Conservation (phyloP, 768 basidiomycete species). For the Lentinula sp. region DNA sequence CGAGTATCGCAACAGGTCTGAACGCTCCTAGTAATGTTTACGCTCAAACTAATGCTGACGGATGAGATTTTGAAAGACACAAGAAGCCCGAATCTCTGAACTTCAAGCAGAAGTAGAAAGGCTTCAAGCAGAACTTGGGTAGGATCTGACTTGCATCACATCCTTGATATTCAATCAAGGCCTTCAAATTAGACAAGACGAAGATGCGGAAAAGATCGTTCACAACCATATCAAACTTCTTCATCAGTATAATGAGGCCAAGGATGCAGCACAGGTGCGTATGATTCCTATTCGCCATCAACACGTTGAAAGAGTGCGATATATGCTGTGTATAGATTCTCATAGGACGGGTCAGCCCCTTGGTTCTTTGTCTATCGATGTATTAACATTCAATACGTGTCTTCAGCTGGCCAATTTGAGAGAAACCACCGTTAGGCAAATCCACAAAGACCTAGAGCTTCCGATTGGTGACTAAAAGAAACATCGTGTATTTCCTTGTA, state of each 20-base stretch:
- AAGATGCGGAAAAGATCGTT: constrained; percentile 53
- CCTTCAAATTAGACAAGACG: constrained; percentile 23
- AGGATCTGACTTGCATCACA: constrained; percentile 4
- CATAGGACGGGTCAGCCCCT: constrained; percentile 59
- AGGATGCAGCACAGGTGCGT: constrained; percentile 73
- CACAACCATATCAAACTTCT: constrained; percentile 65
- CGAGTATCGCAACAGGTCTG: constrained; percentile 13
- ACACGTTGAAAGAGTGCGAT: not conserved
- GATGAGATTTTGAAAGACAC: constrained; percentile 29
- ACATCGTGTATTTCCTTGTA: not conserved
- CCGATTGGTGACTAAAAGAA: constrained; percentile 43
- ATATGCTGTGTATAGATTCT: constrained; percentile 45
- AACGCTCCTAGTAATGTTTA: not conserved
- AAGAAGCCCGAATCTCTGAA: constrained; percentile 39
- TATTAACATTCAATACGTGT: not conserved
- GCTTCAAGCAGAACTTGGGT: constrained; percentile 46
- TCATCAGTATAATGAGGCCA: constrained; percentile 76
- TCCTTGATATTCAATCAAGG: not conserved
- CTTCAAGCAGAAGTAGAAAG: constrained; percentile 43
- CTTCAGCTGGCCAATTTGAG: constrained; percentile 65
- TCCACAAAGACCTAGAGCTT: constrained; percentile 69
- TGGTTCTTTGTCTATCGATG: not conserved
- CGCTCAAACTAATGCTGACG: constrained; percentile 5
- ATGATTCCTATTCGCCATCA: not conserved
- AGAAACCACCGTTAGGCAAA: constrained; percentile 64